Base-by-base conservation (phyloP, 140 eudicot genomes). In the Stevia rebaudiana region DNA sequence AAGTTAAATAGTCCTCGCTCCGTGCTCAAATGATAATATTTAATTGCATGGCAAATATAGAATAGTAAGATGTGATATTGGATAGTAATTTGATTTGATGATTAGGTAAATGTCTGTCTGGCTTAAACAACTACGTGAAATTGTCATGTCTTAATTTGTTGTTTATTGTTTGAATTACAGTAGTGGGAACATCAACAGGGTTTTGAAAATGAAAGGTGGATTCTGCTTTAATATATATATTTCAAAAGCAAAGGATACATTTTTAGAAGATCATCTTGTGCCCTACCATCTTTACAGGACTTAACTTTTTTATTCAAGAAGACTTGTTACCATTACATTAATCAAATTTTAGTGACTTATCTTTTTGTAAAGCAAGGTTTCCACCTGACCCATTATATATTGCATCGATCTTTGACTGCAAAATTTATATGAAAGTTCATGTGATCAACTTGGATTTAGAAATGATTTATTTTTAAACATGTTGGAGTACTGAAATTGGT, bases 251-350 rank as follows among this genome's bases (percentile, higher is more conserved):
- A 71, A 73, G 72, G 77, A 60, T 71, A 36, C 71, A 79, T 75
- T 78, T 78, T 79, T 68, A 72, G 78, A 76, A 69, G 82, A 82
- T 82, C 80, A 82, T 79, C 71, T 69, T 69, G 70, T 69, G 74
- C 78, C 85, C 94, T 76, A 79, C 78, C 75, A 59, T 70, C 83
- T 70, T 84, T 78, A 69, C 78, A 79, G 16, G 69, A 63, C 76
- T 31, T 68, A 69, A n/a, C 58, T 79, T 78, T 73, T 80, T 79
- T 67, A 68, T 47, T 62, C 57, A 77, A 77, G 65, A 75, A 74
- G 82, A 82, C 79, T 79, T 79, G 71, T 63, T 77, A 64, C 77
- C 71, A 68, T 43, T 61, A 62, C 71, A 56, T 46, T 71, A 62
- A 76, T 76, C 67, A 72, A 56, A 61, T 72, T 56, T 33, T 42